Conservation (phyloP, 2,329 filamentous ascomycete genomes). For the Calonectria henricotiae region DNA sequence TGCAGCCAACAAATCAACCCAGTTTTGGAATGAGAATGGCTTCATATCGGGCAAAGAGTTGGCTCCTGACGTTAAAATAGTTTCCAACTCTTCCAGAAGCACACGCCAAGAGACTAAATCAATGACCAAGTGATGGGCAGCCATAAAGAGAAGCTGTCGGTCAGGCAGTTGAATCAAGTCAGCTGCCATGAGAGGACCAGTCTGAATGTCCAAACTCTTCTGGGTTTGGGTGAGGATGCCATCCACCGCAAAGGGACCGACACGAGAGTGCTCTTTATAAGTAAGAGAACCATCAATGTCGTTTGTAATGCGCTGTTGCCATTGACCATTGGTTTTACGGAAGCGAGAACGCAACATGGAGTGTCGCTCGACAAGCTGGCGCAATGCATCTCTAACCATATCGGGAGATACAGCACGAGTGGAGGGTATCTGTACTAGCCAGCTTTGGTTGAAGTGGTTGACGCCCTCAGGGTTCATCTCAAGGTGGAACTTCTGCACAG, state of each 20-base stretch:
- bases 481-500: conserved; percentile 46
- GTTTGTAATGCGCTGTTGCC: conserved; percentile 40
- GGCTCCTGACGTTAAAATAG: conserved; percentile 48
- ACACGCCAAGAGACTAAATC: conserved; percentile 67
- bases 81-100: conserved; percentile 56
- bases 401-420: not conserved
- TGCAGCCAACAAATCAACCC: conserved; percentile 33
- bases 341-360: conserved; percentile 8
- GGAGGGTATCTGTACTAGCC: conserved; percentile 6
- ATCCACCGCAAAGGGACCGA: not conserved
- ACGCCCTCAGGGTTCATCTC: conserved; percentile 4
- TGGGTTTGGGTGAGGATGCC: conserved; percentile 34
- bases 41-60: conserved; percentile 41
- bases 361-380: conserved; percentile 15
- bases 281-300: conserved; percentile 13
- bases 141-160: conserved; percentile 57
- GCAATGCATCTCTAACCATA: not conserved
- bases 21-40: conserved; percentile 61
- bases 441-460: conserved; percentile 16
- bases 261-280: not conserved
- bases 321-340: not conserved
- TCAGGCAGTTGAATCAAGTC: conserved; percentile 40
- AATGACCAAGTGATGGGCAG: conserved; percentile 60
- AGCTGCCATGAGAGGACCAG: conserved; percentile 37
- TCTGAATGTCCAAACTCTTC: conserved; percentile 34